Conservation (phyloP, 139 green algal genomes). For the Microglena sp. region DNA sequence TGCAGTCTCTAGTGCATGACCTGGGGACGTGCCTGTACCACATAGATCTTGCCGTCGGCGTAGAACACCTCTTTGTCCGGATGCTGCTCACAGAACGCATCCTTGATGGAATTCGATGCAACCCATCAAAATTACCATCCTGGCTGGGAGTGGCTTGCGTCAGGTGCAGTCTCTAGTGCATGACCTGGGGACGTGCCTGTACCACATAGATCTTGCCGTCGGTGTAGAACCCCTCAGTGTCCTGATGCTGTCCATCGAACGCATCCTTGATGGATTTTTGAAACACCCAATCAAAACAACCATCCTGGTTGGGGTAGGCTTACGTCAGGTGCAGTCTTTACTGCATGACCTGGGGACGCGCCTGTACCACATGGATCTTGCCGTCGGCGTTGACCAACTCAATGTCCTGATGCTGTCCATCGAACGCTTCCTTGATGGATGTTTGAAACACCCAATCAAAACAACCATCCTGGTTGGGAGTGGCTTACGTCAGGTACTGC, state of each 20-base stretch:
- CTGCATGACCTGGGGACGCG: constrained; percentile 58
- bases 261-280: constrained; percentile 8
- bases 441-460: constrained; percentile 2
- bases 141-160: too few relatives aligned
- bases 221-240: constrained; percentile 68
- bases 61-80: constrained; percentile 79
- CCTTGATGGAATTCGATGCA: constrained; percentile 4
- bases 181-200: constrained; percentile 67
- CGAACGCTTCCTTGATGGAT: constrained; percentile 12
- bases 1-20: constrained; percentile 25
- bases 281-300: too few relatives aligned
- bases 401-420: constrained; percentile 58
- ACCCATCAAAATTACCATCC: too few relatives aligned
- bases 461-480: background rate
- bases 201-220: constrained; percentile 56
- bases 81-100: constrained; percentile 18
- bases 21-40: constrained; percentile 75
- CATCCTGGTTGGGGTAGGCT: background rate
- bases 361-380: constrained; percentile 64
- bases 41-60: constrained; percentile 35
- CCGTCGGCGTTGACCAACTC: constrained; percentile 50
- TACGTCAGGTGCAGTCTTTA: background rate
- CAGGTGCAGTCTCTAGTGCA: constrained; percentile 10
- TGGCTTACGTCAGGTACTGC: background rate
- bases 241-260: constrained; percentile 38